Base-by-base conservation (phyloP, 352 stramenopile species). In the Phytopythium ostracodes region DNA sequence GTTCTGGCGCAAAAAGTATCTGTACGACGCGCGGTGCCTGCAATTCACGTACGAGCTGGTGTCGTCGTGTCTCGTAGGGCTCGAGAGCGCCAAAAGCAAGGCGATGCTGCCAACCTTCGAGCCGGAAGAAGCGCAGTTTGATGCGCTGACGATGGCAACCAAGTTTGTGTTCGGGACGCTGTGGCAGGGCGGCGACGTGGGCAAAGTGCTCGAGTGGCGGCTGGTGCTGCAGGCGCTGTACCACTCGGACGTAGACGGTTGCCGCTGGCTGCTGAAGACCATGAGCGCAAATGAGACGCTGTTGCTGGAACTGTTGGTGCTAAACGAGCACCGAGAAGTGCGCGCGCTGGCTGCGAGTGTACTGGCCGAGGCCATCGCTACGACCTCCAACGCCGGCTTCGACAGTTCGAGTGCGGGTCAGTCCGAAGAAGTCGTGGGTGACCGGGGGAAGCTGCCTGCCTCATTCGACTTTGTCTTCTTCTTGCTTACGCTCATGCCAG, bases 101-200 rank as follows among this genome's bases (percentile, higher is more conserved):
- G 73, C 70, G 11, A 62, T 82, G 14, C 65, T 84, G 38, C 77
- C 76, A 9, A 70, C 61, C 20, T 90, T 89, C 44, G 83, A 88
- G 29, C 81, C 83, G 0, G 70, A 80, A 8, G 84, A 92, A 47
- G 78, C 77, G 15, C 83, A 87, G 27, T 75, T 89, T 11, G 70
- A 90, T 40, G 87, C 84, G 7, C 70, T 96, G 25, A 83, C 93
- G 66, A 78, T 92, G 25, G 82, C 81, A 8, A 94, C 84, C 14
- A 87, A 85, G 56, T 96, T 95, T 65, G 85, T 94, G 6, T 96
- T 95, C 62, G 88, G 88, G 24, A 96, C 88, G 15, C 56, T 95
- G 27, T 94, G 81, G 86, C 88, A 95, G 67, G 84, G 73, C n/a
- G 81, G 80, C 2, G 74, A 94, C 60, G 71, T 92, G 5, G 74